Percentiles rank a stretch among this genome's conserved stretches.
Conservation (phyloP, 108 stramenopile species). For the Cyclostephanos tholiformis region DNA sequence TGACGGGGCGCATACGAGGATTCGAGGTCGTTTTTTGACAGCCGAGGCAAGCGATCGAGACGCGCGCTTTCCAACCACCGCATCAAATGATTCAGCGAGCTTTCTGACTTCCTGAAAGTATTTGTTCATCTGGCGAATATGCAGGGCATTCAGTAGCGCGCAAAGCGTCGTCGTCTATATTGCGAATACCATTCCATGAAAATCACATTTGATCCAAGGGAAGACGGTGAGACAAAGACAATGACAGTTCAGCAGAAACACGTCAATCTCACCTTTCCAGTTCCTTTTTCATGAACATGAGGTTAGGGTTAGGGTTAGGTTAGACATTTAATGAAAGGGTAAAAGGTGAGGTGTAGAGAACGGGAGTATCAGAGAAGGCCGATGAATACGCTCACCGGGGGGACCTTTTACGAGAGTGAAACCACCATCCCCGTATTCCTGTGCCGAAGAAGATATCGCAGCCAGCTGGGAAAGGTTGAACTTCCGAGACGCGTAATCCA, state of each 20-base stretch:
- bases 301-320: too few relatives aligned
- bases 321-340: neutral
- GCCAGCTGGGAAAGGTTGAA: slow-evolving; percentile 84
- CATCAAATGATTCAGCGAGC: slow-evolving; percentile 69
- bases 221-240: slow-evolving; percentile 2
- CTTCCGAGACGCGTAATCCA: slow-evolving; percentile 64
- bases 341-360: slow-evolving; percentile 10
- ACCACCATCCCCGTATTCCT: slow-evolving; percentile 83
- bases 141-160: slow-evolving; percentile 92
- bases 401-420: slow-evolving; percentile 90
- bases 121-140: slow-evolving; percentile 88
- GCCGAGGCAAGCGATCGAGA: slow-evolving; percentile 48
- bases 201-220: neutral
- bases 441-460: slow-evolving; percentile 75
- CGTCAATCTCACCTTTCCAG: slow-evolving; percentile 47
- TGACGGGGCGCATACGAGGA: slow-evolving; percentile 94
- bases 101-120: slow-evolving; percentile 79
- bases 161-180: slow-evolving; percentile 93
- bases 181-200: neutral
- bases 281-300: slow-evolving; percentile 17
- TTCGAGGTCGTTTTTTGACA: slow-evolving; percentile 67
- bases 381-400: slow-evolving; percentile 35
- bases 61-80: slow-evolving; percentile 50
- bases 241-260: slow-evolving; percentile 7
- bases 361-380: neutral